These are phyloP conservation scores for Mucor piriformis DNA, from an alignment of 371 early-diverging fungal species.

Conservation along the genomic window DNA sequence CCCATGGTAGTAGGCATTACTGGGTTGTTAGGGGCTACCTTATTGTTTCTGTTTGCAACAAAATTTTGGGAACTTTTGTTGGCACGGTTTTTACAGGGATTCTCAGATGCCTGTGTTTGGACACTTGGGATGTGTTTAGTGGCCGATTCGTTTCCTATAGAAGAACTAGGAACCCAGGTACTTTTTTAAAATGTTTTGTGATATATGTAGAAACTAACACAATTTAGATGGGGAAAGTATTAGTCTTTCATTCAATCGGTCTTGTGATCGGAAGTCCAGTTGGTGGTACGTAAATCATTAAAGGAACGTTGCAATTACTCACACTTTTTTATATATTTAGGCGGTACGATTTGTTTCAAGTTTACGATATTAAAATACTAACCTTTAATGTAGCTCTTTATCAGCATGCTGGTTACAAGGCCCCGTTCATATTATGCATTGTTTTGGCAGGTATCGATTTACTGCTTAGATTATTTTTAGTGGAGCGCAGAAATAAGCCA, in stretches of 20 bases:
- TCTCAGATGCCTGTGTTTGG: slow-evolving; percentile 60
- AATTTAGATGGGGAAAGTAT: slow-evolving; percentile 55
- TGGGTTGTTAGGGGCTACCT: slow-evolving; percentile 49
- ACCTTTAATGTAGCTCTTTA: slow-evolving; percentile 34
- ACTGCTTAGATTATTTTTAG: slow-evolving; percentile 37
- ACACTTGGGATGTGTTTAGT: slow-evolving; percentile 54
- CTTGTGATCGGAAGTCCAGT: slow-evolving; percentile 58
- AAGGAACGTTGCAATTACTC: background rate
- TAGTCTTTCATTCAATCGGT: slow-evolving; percentile 59
- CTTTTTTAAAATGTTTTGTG: background rate
- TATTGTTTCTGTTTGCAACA: slow-evolving; percentile 57
- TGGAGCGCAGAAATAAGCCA: slow-evolving; percentile 33
- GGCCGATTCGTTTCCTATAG: slow-evolving; percentile 54
- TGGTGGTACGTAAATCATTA: slow-evolving; percentile 32
- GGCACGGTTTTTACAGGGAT: slow-evolving; percentile 65
- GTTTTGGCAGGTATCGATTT: slow-evolving; percentile 55
- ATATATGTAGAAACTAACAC: background rate
- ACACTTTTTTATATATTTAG: background rate
- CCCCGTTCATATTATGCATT: slow-evolving; percentile 69
- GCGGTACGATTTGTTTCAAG: background rate
- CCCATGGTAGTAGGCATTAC: slow-evolving; percentile 63
- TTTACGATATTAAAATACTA: background rate
- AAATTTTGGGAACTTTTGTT: slow-evolving; percentile 54
- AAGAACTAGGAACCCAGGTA: slow-evolving; percentile 53
- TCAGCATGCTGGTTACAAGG: slow-evolving; percentile 56